Conservation (phyloP, 2,329 filamentous ascomycete species). For the Diaporthe eres region DNA sequence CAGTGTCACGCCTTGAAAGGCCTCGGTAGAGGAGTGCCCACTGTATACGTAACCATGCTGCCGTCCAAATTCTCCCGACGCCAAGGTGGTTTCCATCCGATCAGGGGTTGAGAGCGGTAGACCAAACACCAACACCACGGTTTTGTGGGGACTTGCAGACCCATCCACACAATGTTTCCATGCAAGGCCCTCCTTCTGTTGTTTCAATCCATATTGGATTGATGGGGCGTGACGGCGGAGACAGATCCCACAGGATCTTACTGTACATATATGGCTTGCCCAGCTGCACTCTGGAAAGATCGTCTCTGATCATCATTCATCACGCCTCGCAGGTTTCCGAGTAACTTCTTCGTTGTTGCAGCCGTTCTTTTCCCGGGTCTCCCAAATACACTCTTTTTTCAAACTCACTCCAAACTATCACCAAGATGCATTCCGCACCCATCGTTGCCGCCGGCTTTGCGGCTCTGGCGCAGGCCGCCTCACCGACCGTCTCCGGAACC, state of each 20-base stretch:
- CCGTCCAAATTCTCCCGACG: background rate
- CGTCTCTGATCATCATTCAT: constrained; percentile 20
- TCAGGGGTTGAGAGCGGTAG: constrained; percentile 2
- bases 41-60: constrained; percentile 26
- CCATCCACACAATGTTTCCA: constrained; percentile 26
- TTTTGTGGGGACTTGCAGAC: constrained; percentile 22
- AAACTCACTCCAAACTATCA: background rate
- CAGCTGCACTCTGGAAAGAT: background rate
- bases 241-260: background rate
- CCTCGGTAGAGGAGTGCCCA: background rate
- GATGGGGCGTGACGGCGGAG: background rate
- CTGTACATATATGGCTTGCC: constrained; percentile 5
- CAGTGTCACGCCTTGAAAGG: constrained; percentile 8
- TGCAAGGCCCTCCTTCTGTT: constrained; percentile 13
- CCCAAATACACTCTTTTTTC: constrained; percentile 2
- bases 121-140: constrained; percentile 16
- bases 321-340: constrained; percentile 30
- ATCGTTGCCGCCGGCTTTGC: constrained; percentile 40
- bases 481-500: constrained; percentile 51
- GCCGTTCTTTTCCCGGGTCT: constrained; percentile 25
- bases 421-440: constrained; percentile 37
- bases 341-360: constrained; percentile 28
- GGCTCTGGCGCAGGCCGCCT: constrained; percentile 47
- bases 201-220: constrained; percentile 23
- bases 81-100: constrained; percentile 19